Percentiles rank a stretch among this genome's conserved stretches.
phyloP scores from a whole-genome alignment of 371 early-diverging fungal species.

The Mucor piriformis region DNA sequence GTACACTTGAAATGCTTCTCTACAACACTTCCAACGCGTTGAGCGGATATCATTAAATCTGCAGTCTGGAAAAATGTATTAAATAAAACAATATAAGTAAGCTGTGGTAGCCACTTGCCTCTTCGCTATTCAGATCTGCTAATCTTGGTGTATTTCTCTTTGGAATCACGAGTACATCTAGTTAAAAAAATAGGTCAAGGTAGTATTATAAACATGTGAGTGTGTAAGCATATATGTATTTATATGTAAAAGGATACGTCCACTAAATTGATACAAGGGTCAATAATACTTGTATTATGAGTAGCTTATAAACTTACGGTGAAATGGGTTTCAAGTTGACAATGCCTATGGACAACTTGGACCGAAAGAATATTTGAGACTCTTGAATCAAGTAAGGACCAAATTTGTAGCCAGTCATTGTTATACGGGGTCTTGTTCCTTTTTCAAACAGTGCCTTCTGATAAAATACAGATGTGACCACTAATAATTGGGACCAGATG shows the following conservation, averaged over 20 bases:
- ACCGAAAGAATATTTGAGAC: constrained; percentile 73
- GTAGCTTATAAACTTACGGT: constrained; percentile 46
- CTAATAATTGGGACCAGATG: no score
- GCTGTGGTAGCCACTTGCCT: constrained; percentile 44
- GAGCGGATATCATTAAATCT: constrained; percentile 83
- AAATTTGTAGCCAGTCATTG: constrained; percentile 45
- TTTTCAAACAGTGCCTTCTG: neutral
- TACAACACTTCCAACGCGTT: constrained; percentile 73
- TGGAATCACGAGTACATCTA: constrained; percentile 85
- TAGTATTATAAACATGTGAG: no score
- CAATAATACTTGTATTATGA: neutral
- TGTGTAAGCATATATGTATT: no score
- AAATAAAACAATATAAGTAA: neutral
- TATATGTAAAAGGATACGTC: constrained; percentile 34
- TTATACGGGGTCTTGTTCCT: no score
- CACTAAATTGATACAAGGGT: constrained; percentile 8
- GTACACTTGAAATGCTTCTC: constrained; percentile 75
- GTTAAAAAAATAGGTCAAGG: neutral
- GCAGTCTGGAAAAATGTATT: neutral
- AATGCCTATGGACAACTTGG: constrained; percentile 72
- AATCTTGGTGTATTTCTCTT: constrained; percentile 72
- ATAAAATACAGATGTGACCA: no score
- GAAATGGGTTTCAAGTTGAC: constrained; percentile 91
- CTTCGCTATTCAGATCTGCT: constrained; percentile 75
- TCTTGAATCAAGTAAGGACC: constrained; percentile 69